Percentiles rank a stretch among this genome's conserved stretches.
These are phyloP conservation scores for Fusarium mexicanum DNA, from an alignment of 2,329 filamentous ascomycete genomes.

Conservation along the genomic window DNA sequence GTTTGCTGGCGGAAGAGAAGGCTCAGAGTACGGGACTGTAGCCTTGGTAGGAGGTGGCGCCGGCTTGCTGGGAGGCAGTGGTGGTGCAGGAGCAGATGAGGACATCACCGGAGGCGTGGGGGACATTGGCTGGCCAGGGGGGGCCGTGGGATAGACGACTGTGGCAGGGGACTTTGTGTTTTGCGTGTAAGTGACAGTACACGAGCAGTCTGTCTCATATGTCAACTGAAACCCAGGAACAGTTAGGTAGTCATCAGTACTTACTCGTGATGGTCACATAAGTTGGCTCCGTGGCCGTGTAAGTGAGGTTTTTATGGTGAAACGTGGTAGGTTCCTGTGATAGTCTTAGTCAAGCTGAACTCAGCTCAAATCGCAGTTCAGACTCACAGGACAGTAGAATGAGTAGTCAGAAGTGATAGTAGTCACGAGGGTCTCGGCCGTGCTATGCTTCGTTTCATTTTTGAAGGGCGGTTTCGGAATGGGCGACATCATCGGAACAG, in stretches of 20 bases:
- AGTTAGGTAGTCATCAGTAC: conserved; percentile 14
- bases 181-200: conserved; percentile 51
- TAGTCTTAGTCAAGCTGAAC: neutral
- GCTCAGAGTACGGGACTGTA: neutral
- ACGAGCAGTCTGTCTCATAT: conserved; percentile 55
- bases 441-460: neutral
- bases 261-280: conserved; percentile 58
- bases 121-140: neutral
- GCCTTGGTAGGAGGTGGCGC: neutral
- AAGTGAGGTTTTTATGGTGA: conserved; percentile 54
- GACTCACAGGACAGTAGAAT: conserved; percentile 56
- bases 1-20: neutral
- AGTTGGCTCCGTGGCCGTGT: conserved; percentile 54
- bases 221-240: conserved; percentile 36
- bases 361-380: neutral
- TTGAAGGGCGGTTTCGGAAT: neutral
- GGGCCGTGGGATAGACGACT: neutral
- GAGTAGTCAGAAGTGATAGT: conserved; percentile 51
- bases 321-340: conserved; percentile 47
- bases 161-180: neutral
- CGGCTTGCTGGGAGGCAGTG: neutral
- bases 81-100: neutral
- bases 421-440: conserved; percentile 46
- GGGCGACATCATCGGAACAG: neutral
- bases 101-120: neutral